Evolutionary conservation across 164 flowering plant species (phyloP).

Genomic region (Cinnamomum micranthum): DNA sequence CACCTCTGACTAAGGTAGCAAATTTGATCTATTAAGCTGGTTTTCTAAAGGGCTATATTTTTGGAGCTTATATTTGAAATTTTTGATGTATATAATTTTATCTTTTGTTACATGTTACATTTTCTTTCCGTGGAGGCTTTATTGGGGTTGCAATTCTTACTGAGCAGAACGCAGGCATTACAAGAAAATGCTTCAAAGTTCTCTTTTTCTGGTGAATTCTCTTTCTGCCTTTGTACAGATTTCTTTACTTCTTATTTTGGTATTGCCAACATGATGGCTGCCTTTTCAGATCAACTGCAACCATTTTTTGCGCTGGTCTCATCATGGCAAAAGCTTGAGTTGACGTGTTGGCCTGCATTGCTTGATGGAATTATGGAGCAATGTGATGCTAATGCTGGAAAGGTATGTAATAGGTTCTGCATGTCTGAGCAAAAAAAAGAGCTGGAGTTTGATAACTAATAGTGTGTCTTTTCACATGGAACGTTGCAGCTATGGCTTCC

Average conservation of each 20-base stretch:
- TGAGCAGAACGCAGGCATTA: slow-evolving; percentile 36
- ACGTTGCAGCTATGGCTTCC: slow-evolving; percentile 89
- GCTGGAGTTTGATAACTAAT: not conserved
- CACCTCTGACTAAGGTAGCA: slow-evolving; percentile 81
- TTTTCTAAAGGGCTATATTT: not conserved
- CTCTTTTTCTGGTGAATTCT: slow-evolving; percentile 50
- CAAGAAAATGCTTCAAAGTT: slow-evolving; percentile 66
- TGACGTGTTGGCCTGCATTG: slow-evolving; percentile 73
- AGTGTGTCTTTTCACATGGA: not conserved
- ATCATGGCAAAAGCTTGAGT: slow-evolving; percentile 83
- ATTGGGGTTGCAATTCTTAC: slow-evolving; percentile 67
- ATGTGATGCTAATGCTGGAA: slow-evolving; percentile 66
- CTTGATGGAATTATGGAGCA: slow-evolving; percentile 77
- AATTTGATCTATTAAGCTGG: slow-evolving; percentile 3
- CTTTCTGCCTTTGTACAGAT: not conserved
- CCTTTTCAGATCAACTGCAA: slow-evolving; percentile 48
- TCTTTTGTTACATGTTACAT: not conserved
- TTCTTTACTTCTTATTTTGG: not conserved
- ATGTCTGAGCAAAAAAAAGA: not conserved
- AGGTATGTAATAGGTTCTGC: slow-evolving; percentile 34
- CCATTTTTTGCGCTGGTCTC: slow-evolving; percentile 50
- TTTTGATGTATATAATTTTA: not conserved
- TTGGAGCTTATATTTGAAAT: not conserved
- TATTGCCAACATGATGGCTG: not conserved
- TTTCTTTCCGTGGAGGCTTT: slow-evolving; percentile 47